A percentile compares a stretch with the other conserved stretches of the same genome.
Evolutionary conservation across 169 alveolate species (phyloP).

Genomic region (Plasmodium coatneyi): DNA sequence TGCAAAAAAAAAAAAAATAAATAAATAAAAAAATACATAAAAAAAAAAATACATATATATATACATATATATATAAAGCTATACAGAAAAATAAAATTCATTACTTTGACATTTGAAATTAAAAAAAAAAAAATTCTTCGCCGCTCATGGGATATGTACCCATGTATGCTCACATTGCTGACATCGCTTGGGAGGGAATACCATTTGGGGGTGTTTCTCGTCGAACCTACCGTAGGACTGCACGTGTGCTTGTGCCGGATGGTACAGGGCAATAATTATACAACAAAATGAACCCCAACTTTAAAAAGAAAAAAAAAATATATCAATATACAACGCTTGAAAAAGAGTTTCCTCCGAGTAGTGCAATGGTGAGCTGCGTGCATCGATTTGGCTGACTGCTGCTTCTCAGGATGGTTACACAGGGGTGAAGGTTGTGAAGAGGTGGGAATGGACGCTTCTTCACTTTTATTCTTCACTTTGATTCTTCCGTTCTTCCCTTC

Average conservation of each 20-base stretch:
- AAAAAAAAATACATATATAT: no score
- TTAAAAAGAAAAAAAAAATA: not conserved
- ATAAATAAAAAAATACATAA: not conserved
- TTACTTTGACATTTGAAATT: not conserved
- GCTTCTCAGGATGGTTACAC: not conserved
- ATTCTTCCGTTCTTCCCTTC: not conserved
- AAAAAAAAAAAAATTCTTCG: not conserved
- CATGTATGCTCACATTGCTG: not conserved
- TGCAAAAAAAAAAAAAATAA: not conserved
- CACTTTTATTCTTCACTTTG: not conserved
- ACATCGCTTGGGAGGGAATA: not conserved
- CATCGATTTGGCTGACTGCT: not conserved
- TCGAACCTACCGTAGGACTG: not conserved
- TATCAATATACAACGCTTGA: not conserved
- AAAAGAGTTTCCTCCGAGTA: not conserved
- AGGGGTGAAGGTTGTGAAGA: not conserved
- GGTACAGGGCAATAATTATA: not conserved
- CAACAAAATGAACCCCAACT: not conserved
- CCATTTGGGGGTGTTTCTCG: not conserved
- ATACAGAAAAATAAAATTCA: slow-evolving; percentile 1
- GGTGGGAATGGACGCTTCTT: not conserved
- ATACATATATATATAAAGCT: not conserved
- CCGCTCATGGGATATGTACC: not conserved
- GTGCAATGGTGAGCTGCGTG: not conserved
- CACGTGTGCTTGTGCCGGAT: not conserved